phyloP scores from a whole-genome alignment of 2,329 filamentous ascomycete genomes.

The Neofusicoccum cordaticola region DNA sequence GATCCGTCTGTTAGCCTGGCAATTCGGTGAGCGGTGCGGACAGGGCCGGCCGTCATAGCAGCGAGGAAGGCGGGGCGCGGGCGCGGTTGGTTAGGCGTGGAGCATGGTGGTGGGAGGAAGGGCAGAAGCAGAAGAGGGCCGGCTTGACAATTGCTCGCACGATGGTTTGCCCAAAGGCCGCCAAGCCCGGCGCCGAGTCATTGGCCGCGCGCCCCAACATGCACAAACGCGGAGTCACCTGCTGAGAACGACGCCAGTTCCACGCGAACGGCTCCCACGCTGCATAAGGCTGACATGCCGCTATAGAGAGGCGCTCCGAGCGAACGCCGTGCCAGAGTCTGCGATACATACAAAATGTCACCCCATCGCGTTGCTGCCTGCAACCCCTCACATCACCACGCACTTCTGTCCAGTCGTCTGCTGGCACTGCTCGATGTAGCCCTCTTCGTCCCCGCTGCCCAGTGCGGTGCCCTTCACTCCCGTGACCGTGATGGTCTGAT shows the following conservation, averaged over 20 bases:
- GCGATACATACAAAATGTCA: not conserved
- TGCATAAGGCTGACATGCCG: conserved; percentile 6
- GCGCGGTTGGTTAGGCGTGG: not conserved
- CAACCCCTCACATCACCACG: conserved; percentile 39
- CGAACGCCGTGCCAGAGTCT: not conserved
- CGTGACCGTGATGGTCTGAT: conserved; percentile 73
- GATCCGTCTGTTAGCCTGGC: conserved; percentile 1
- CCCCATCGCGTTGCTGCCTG: not conserved
- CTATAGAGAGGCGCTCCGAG: not conserved
- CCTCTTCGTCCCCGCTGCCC: conserved; percentile 67
- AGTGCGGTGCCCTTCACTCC: conserved; percentile 62
- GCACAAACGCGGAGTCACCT: conserved; percentile 16
- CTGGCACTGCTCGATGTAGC: conserved; percentile 68
- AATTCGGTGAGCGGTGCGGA: not conserved
- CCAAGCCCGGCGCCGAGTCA: not conserved
- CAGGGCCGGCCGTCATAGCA: conserved; percentile 13
- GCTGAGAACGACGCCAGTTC: not conserved
- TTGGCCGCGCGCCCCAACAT: not conserved
- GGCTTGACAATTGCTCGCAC: conserved; percentile 8
- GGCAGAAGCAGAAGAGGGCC: not conserved
- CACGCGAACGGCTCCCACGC: not conserved
- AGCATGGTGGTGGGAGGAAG: not conserved
- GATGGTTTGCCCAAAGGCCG: conserved; percentile 1
- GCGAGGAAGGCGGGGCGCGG: not conserved
- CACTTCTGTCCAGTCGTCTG: conserved; percentile 36